Evolutionary conservation across 768 basidiomycete genomes (phyloP).

Genomic region (Cystobasidium tubakii): DNA sequence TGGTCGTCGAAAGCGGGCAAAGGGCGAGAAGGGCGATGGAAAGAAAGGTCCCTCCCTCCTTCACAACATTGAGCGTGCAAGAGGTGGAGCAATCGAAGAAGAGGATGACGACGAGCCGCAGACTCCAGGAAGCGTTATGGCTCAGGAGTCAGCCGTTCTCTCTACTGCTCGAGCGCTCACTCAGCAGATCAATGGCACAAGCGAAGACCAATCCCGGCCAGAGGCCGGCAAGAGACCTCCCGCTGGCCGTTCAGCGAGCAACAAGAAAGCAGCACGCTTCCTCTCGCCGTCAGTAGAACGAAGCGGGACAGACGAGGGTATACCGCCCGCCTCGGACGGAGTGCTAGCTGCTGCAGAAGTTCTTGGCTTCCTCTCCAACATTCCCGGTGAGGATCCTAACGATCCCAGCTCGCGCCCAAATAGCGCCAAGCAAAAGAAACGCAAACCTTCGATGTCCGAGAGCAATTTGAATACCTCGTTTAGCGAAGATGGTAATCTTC

Average conservation of each 20-base stretch:
- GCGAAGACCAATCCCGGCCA: neutral
- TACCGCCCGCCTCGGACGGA: slow-evolving; percentile 37
- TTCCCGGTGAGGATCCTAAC: neutral
- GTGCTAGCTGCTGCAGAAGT: slow-evolving; percentile 44
- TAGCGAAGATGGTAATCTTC: slow-evolving; percentile 1
- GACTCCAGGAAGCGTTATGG: slow-evolving; percentile 16
- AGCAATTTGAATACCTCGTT: neutral
- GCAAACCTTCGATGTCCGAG: slow-evolving; percentile 30
- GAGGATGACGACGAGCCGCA: slow-evolving; percentile 41
- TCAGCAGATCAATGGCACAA: neutral
- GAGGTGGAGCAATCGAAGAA: slow-evolving; percentile 36
- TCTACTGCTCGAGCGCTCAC: slow-evolving; percentile 23
- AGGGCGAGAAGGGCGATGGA: slow-evolving; percentile 52
- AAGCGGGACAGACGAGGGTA: neutral
- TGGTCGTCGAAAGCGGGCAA: slow-evolving; percentile 55
- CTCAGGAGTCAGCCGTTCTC: slow-evolving; percentile 8
- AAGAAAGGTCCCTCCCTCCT: slow-evolving; percentile 76
- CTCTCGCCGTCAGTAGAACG: neutral
- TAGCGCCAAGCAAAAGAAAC: slow-evolving; percentile 27
- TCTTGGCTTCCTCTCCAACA: slow-evolving; percentile 41
- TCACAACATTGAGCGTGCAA: slow-evolving; percentile 58
- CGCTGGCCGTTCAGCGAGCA: neutral
- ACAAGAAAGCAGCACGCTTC: slow-evolving; percentile 35
- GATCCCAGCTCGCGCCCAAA: neutral
- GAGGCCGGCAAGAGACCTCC: slow-evolving; percentile 14